These are phyloP conservation scores for Clathrospora elynae DNA, from an alignment of 2,329 filamentous ascomycete species.

Conservation along the genomic window DNA sequence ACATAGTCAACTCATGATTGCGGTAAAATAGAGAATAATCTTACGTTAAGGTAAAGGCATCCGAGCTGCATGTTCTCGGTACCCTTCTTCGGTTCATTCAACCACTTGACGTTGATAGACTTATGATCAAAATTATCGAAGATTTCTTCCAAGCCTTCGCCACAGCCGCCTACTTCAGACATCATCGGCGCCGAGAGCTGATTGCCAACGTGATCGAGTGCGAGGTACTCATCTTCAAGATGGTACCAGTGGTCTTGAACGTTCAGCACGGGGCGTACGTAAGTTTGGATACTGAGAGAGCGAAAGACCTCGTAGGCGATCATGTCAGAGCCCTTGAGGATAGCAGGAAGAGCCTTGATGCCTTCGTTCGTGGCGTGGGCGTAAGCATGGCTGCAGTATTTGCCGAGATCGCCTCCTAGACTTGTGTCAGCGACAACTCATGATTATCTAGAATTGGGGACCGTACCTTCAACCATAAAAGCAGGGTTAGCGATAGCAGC, in stretches of 20 bases:
- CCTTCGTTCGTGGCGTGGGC: slow-evolving; percentile 46
- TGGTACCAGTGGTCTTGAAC: not conserved
- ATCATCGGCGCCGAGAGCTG: not conserved
- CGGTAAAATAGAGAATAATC: no score
- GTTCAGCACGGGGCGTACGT: slow-evolving; percentile 38
- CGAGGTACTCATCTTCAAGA: not conserved
- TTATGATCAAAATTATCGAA: slow-evolving; percentile 1
- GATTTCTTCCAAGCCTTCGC: slow-evolving; percentile 1
- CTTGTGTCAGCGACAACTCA: not conserved
- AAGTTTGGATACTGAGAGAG: slow-evolving; percentile 39
- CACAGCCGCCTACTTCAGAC: not conserved
- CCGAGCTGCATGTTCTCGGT: slow-evolving; percentile 4
- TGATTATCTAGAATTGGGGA: slow-evolving; percentile 2
- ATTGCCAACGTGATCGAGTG: not conserved
- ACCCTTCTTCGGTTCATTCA: slow-evolving; percentile 1
- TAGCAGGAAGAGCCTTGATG: slow-evolving; percentile 38
- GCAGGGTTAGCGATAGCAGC: slow-evolving; percentile 33
- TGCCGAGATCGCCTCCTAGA: slow-evolving; percentile 53
- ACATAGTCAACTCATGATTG: no score
- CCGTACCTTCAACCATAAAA: slow-evolving; percentile 49
- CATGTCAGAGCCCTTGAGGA: slow-evolving; percentile 56
- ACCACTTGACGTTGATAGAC: slow-evolving; percentile 6
- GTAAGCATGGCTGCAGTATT: slow-evolving; percentile 56
- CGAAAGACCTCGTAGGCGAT: slow-evolving; percentile 48
- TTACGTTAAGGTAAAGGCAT: slow-evolving; percentile 11